These are phyloP conservation scores for Malassezia nana DNA, from an alignment of 1,284 basidiomycete species.

Conservation along the genomic window DNA sequence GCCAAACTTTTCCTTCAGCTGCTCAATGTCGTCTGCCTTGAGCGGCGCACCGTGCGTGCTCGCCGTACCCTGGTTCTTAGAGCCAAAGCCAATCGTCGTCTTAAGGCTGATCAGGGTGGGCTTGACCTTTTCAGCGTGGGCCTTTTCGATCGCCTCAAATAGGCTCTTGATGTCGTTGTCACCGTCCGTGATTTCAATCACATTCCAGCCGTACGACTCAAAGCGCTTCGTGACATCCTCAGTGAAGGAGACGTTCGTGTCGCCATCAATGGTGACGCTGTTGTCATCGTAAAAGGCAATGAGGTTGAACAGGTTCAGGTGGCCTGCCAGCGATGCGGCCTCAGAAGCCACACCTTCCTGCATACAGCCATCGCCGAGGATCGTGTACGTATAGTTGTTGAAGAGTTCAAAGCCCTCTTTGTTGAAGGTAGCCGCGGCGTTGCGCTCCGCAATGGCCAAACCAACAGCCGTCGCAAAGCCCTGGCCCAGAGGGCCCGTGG, in stretches of 20 bases:
- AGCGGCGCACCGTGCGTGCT: conserved; percentile 84
- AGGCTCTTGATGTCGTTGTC: conserved; percentile 75
- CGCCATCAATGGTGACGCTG: conserved; percentile 89
- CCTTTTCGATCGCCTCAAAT: conserved; percentile 67
- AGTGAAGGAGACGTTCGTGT: conserved; percentile 83
- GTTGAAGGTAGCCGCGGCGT: conserved; percentile 80
- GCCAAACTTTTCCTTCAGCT: conserved; percentile 74
- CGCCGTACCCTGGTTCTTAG: conserved; percentile 80
- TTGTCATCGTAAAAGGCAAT: conserved; percentile 55
- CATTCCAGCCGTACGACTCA: conserved; percentile 85
- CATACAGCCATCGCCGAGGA: conserved; percentile 86
- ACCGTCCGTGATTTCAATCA: conserved; percentile 70
- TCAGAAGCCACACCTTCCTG: conserved; percentile 90
- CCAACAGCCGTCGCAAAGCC: conserved; percentile 78
- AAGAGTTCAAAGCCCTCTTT: conserved; percentile 72
- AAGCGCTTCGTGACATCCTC: conserved; percentile 83
- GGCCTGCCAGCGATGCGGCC: conserved; percentile 78
- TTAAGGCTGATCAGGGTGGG: conserved; percentile 75
- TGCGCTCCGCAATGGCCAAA: conserved; percentile 81
- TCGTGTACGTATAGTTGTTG: conserved; percentile 80
- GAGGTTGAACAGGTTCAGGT: conserved; percentile 83
- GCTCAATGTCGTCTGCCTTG: conserved; percentile 78
- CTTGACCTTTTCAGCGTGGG: conserved; percentile 65
- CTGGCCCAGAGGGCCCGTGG: conserved; percentile 89
- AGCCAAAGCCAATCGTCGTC: conserved; percentile 89